These are phyloP conservation scores for Shiraia bambusicola DNA, from an alignment of 2,329 filamentous ascomycete genomes.

Conservation along the genomic window DNA sequence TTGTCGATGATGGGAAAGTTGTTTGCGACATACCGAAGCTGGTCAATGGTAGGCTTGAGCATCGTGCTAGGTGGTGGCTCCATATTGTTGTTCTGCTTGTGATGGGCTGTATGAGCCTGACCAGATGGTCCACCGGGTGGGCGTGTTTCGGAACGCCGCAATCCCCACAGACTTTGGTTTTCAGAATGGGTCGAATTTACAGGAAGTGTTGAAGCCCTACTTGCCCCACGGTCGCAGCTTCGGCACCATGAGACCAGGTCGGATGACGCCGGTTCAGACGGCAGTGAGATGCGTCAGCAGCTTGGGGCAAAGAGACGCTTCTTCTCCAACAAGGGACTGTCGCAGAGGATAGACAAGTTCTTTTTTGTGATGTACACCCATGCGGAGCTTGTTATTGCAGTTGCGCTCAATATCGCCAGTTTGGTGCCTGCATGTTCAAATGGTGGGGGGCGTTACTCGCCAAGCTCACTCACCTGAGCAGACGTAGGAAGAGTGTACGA, in stretches of 20 bases:
- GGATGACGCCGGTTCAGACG: conserved; percentile 10
- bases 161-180: not conserved
- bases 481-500: not conserved
- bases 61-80: conserved; percentile 12
- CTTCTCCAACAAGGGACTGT: too few relatives aligned
- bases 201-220: not conserved
- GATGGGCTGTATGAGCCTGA: not conserved
- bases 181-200: not conserved
- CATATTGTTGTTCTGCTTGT: conserved; percentile 13
- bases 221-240: conserved; percentile 2
- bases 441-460: not conserved
- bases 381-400: too few relatives aligned
- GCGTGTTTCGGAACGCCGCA: too few relatives aligned
- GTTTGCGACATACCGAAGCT: conserved; percentile 37
- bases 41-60: conserved; percentile 31
- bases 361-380: too few relatives aligned
- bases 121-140: not conserved
- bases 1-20: conserved; percentile 68
- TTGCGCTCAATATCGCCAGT: not conserved
- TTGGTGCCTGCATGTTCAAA: too few relatives aligned
- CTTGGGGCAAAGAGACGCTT: too few relatives aligned
- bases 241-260: conserved; percentile 1
- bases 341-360: too few relatives aligned
- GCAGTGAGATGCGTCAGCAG: not conserved
- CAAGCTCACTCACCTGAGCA: not conserved